phyloP scores from a whole-genome alignment of 371 early-diverging fungal genomes.

The Parasitella parasitica region DNA sequence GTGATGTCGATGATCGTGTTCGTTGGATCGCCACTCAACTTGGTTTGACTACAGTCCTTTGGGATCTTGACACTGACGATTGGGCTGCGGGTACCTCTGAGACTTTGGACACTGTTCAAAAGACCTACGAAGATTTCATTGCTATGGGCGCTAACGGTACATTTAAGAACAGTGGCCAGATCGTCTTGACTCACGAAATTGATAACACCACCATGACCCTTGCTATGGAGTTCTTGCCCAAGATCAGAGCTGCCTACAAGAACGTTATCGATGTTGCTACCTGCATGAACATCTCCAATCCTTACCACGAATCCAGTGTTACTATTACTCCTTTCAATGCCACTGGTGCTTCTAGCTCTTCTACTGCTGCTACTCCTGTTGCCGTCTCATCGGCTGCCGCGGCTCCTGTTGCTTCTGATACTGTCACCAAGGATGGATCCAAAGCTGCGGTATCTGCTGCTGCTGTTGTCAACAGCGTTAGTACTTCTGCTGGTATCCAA shows the following conservation, averaged over 20 bases:
- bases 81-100: slow-evolving; percentile 54
- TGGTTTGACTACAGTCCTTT: slow-evolving; percentile 51
- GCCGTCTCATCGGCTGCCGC: slow-evolving; percentile 10
- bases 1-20: slow-evolving; percentile 70
- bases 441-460: slow-evolving; percentile 16
- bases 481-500: slow-evolving; percentile 17
- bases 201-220: slow-evolving; percentile 52
- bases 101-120: slow-evolving; percentile 32
- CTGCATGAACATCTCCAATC: slow-evolving; percentile 55
- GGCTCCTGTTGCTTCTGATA: slow-evolving; percentile 2
- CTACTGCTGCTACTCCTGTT: slow-evolving; percentile 9
- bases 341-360: not conserved
- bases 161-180: slow-evolving; percentile 39
- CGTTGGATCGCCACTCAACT: slow-evolving; percentile 59
- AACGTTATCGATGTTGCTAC: slow-evolving; percentile 52
- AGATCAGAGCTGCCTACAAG: slow-evolving; percentile 47
- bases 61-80: slow-evolving; percentile 55
- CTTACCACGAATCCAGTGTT: slow-evolving; percentile 47
- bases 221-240: slow-evolving; percentile 47
- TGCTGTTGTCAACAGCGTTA: slow-evolving; percentile 2
- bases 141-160: slow-evolving; percentile 51
- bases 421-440: slow-evolving; percentile 1
- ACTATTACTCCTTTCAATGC: slow-evolving; percentile 27
- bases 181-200: slow-evolving; percentile 57
- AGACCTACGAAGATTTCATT: slow-evolving; percentile 43